phyloP scores from a whole-genome alignment of 352 stramenopile species.

The Thalassiosira allenii region DNA sequence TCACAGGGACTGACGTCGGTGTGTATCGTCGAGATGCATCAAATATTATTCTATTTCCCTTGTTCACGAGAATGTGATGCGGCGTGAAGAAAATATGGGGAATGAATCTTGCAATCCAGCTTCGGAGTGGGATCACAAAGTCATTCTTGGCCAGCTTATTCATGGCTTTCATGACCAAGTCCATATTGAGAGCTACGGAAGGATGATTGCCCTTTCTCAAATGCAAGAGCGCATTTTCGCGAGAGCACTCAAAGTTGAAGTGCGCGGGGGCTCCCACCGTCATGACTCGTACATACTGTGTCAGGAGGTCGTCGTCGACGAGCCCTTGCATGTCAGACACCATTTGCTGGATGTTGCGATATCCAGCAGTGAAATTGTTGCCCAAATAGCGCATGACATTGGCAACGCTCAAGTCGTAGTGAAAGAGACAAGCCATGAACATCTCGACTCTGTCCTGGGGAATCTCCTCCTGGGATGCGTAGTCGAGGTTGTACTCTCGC shows the following conservation, averaged over 20 bases:
- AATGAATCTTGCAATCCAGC: conserved; percentile 29
- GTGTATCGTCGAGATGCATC: conserved; percentile 14
- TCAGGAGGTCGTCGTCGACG: conserved; percentile 15
- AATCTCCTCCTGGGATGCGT: conserved; percentile 4
- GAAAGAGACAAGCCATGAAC: conserved; percentile 25
- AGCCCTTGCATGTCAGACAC: not conserved
- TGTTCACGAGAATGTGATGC: conserved; percentile 29
- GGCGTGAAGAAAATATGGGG: conserved; percentile 48
- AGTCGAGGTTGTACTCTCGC: conserved; percentile 13
- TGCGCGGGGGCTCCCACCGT: conserved; percentile 17
- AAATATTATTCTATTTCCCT: conserved; percentile 36
- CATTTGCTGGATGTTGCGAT: conserved; percentile 15
- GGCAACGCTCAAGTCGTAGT: conserved; percentile 21
- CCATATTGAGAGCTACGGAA: conserved; percentile 9
- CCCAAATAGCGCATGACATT: conserved; percentile 10
- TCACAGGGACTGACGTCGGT: conserved; percentile 12
- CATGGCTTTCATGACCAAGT: not conserved
- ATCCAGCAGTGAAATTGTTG: conserved; percentile 25
- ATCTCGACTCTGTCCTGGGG: not conserved
- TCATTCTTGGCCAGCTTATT: conserved; percentile 21
- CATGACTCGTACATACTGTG: conserved; percentile 6
- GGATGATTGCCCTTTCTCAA: conserved; percentile 13
- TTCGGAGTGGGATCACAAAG: conserved; percentile 23
- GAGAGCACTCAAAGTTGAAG: conserved; percentile 9
- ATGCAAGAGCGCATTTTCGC: conserved; percentile 9